Evolutionary conservation across 371 early-diverging fungal genomes (phyloP), one percentile per base, ranked within the genome.

Genomic region (Rhizopus delemar): DNA sequence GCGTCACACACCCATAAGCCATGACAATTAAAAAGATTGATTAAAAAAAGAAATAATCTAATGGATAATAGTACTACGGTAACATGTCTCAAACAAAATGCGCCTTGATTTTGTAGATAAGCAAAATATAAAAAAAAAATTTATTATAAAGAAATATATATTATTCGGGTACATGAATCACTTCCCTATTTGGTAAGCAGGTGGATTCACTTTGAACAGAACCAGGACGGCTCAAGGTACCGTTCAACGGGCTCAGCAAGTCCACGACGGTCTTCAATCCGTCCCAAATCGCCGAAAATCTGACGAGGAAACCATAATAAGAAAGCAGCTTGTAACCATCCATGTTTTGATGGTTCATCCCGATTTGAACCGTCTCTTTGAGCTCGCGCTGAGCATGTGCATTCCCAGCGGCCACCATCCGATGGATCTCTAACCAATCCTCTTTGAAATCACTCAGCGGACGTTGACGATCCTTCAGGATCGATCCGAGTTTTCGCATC

Each of bases 231-330:
- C 66, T 66, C n/a, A 66, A 9, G 2, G 58, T 58, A 11, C 62
- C 62, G 32, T 61, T 66, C 8, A 62, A 54, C 2, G 66, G 68
- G 56, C 64, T 60, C 28, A 68, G 15, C n/a, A 63, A 56, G 16
- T 68, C 68, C 29, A 43, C 60, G 2, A 68, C 62, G 3, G 57
- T 68, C 16, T 60, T 56, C 4, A 68, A 46, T 1, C 68, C 63
- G 45, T 68, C 63, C 68, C 68, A 68, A 12, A 68, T 54, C 60
- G 60, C 63, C 2, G 64, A 60, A 12, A 63, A 68, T 11, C 68
- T 33, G 7, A 68, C 63, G 29, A 68, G 15, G 41, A 68, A 63
- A 0, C 68, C 68, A 46, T 68, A 63, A 60, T 68, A 60, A 8
- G 66, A 61, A 8, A 66, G 8, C 2, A 57, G 4, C 29, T 66